Evolutionary conservation across 208 protist species (phyloP).

Genomic region (Lotmaria passim): DNA sequence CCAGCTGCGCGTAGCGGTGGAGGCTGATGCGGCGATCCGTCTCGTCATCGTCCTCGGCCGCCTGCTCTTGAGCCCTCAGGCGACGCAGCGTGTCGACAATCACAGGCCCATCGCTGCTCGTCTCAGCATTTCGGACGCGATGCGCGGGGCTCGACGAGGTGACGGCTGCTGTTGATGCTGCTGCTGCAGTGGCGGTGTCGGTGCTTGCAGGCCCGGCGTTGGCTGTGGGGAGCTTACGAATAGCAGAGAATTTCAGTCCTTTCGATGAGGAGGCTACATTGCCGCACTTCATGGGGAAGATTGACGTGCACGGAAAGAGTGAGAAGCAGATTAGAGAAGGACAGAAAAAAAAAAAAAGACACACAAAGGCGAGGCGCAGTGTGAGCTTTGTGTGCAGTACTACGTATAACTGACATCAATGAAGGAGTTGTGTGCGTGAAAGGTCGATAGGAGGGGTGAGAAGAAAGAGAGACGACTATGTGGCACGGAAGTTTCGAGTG

Average conservation of each 20-base stretch:
- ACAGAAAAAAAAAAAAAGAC: too few species aligned
- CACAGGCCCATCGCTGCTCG: neutral
- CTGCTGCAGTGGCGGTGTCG: neutral
- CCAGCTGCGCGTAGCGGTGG: conserved; percentile 77
- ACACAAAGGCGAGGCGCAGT: too few species aligned
- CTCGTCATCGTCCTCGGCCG: conserved; percentile 41
- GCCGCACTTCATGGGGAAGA: conserved; percentile 3
- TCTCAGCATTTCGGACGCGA: neutral
- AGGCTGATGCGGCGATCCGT: conserved; percentile 59
- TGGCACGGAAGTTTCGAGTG: too few species aligned
- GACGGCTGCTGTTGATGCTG: too few species aligned
- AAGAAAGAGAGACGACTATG: too few species aligned
- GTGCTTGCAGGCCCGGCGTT: neutral
- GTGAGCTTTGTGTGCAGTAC: too few species aligned
- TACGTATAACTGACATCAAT: too few species aligned
- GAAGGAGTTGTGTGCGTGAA: too few species aligned
- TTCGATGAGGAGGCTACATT: neutral
- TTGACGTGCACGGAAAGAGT: too few species aligned
- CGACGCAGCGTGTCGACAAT: conserved; percentile 26
- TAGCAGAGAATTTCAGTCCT: conserved; percentile 7
- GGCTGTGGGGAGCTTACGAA: conserved; percentile 10
- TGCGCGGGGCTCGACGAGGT: neutral
- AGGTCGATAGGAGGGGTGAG: too few species aligned
- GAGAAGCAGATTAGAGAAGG: neutral
- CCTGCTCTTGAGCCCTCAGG: conserved; percentile 26